These are phyloP conservation scores for Esteya vermicola DNA, from an alignment of 2,329 filamentous ascomycete genomes.

Conservation along the genomic window DNA sequence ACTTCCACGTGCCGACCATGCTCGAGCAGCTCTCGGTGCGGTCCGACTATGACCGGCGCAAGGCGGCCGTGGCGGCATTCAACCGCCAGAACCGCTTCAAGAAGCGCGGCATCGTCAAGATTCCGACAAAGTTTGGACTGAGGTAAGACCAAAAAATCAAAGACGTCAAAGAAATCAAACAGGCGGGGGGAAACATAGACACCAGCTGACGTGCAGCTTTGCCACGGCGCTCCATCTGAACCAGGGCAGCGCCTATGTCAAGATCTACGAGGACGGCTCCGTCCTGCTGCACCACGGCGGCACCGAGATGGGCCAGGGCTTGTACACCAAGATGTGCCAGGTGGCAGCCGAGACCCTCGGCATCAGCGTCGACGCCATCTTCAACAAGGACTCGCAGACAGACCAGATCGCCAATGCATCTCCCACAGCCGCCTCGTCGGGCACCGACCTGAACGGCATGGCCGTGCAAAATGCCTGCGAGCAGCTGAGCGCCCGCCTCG, in stretches of 20 bases:
- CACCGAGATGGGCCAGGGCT: constrained; percentile 94
- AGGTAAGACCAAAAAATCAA: too few species aligned
- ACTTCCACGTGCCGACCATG: constrained; percentile 96
- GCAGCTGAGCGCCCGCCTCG: constrained; percentile 76
- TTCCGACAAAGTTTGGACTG: constrained; percentile 98
- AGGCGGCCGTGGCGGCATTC: constrained; percentile 59
- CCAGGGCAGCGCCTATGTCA: constrained; percentile 86
- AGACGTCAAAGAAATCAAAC: too few species aligned
- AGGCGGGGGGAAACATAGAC: too few species aligned
- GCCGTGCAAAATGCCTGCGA: constrained; percentile 86
- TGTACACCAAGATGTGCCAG: constrained; percentile 95
- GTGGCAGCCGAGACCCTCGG: constrained; percentile 81
- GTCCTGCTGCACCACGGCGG: constrained; percentile 89
- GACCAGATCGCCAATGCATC: constrained; percentile 94
- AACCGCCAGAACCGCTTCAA: constrained; percentile 87
- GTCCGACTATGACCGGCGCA: constrained; percentile 54
- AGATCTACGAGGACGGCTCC: constrained; percentile 93
- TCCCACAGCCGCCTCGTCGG: constrained; percentile 83
- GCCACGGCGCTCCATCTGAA: constrained; percentile 95
- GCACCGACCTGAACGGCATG: constrained; percentile 89
- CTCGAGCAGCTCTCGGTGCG: constrained; percentile 77
- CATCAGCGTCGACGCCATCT: constrained; percentile 70
- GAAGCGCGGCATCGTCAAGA: constrained; percentile 71
- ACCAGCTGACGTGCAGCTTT: too few species aligned
- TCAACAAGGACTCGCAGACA: constrained; percentile 88